These are phyloP conservation scores for Penicillium cinerascens DNA, from an alignment of 495 filamentous ascomycete genomes.

Conservation along the genomic window DNA sequence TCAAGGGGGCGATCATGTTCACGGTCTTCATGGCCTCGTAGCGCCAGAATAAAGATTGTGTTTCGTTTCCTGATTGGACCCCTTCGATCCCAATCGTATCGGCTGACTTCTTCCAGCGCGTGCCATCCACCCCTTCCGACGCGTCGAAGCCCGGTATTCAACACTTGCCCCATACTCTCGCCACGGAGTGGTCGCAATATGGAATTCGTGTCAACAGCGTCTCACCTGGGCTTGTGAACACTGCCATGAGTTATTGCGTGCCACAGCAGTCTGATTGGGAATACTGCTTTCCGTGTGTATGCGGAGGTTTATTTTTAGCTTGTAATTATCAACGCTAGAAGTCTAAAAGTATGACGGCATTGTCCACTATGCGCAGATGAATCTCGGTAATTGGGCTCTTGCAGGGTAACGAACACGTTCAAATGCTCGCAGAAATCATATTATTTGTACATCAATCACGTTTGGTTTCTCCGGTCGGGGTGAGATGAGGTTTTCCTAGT, in stretches of 20 bases:
- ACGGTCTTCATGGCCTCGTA: slow-evolving; percentile 48
- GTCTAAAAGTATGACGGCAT: too few relatives aligned
- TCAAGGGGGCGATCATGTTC: slow-evolving; percentile 44
- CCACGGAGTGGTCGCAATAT: slow-evolving; percentile 48
- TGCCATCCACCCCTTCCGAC: slow-evolving; percentile 31
- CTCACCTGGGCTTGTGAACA: slow-evolving; percentile 38
- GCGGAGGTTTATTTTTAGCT: too few relatives aligned
- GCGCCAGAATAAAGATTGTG: slow-evolving; percentile 39
- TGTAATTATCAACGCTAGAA: too few relatives aligned
- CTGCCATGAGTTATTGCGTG: slow-evolving; percentile 40
- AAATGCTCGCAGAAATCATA: too few relatives aligned
- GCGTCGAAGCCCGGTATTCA: slow-evolving; percentile 32
- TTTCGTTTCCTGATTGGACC: not conserved
- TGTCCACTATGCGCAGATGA: too few relatives aligned
- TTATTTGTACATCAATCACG: too few relatives aligned
- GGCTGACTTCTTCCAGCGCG: slow-evolving; percentile 19
- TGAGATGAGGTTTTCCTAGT: too few relatives aligned
- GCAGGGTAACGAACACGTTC: too few relatives aligned
- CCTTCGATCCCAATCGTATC: not conserved
- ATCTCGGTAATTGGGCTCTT: too few relatives aligned
- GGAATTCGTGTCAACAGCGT: slow-evolving; percentile 45
- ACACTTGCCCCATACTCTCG: slow-evolving; percentile 40
- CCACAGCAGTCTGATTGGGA: slow-evolving; percentile 39
- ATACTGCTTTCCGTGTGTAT: too few relatives aligned
- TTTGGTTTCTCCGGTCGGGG: too few relatives aligned